These are phyloP conservation scores for Lactifluus pinguis DNA, from an alignment of 768 basidiomycete species.

Conservation along the genomic window DNA sequence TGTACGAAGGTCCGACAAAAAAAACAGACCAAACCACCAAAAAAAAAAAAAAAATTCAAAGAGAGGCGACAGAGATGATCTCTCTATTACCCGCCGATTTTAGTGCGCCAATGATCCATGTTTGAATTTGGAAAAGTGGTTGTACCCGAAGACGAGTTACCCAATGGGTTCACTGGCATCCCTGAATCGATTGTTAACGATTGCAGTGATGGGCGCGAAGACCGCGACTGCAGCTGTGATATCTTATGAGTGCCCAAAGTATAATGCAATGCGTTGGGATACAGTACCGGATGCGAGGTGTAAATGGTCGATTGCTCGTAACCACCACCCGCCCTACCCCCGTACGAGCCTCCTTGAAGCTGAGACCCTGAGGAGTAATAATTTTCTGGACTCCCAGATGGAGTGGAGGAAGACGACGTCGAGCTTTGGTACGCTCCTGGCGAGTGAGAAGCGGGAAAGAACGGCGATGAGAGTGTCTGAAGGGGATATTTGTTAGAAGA, in stretches of 20 bases:
- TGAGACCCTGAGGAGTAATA: conserved; percentile 15
- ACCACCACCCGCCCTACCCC: conserved; percentile 9
- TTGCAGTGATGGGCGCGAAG: conserved; percentile 7
- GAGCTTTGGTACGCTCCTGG: conserved; percentile 14
- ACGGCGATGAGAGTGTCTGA: conserved; percentile 17
- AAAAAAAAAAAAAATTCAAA: background rate
- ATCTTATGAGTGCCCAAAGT: conserved; percentile 6
- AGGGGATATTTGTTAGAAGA: conserved; percentile 14
- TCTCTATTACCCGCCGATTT: conserved; percentile 10
- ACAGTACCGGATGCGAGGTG: conserved; percentile 11
- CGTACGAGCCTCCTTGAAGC: conserved; percentile 11
- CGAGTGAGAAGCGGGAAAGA: conserved; percentile 18
- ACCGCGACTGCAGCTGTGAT: conserved; percentile 5
- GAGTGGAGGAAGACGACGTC: conserved; percentile 11
- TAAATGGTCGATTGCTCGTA: conserved; percentile 12
- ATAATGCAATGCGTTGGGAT: background rate
- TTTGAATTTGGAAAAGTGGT: conserved; percentile 3
- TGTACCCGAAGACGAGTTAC: background rate
- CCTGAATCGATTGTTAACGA: conserved; percentile 8
- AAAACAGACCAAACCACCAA: background rate
- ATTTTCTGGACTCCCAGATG: conserved; percentile 14
- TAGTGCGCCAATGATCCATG: conserved; percentile 14
- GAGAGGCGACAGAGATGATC: background rate
- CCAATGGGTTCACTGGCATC: background rate
- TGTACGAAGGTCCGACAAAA: conserved; percentile 4